These are phyloP conservation scores for Beauveria brongniartii DNA, from an alignment of 2,329 filamentous ascomycete genomes.

Conservation along the genomic window DNA sequence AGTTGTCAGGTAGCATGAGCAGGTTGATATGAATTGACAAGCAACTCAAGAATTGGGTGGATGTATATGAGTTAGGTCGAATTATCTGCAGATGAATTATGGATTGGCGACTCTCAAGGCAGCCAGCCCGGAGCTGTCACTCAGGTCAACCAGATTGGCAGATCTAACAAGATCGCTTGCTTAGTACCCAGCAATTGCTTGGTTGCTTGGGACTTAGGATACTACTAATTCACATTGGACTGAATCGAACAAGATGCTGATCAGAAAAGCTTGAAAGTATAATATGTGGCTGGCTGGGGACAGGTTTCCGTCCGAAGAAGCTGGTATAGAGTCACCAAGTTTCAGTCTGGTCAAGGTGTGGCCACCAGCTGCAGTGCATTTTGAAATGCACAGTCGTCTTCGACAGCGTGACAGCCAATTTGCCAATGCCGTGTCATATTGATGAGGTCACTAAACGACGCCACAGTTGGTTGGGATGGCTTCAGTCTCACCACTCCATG, in stretches of 20 bases:
- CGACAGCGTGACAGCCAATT: neutral
- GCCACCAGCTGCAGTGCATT: neutral
- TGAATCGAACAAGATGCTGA: too few species aligned
- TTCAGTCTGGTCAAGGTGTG: neutral
- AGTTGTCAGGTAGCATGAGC: neutral
- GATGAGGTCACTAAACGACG: slow-evolving; percentile 1
- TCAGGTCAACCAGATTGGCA: too few species aligned
- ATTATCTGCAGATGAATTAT: neutral
- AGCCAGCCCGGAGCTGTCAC: too few species aligned
- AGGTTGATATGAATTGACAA: neutral
- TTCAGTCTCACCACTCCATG: too few species aligned
- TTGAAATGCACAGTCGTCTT: neutral
- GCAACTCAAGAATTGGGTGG: neutral
- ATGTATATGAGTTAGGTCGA: too few species aligned
- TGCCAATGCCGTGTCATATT: neutral
- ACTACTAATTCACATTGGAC: too few species aligned
- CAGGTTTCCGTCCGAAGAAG: too few species aligned
- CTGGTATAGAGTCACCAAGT: neutral
- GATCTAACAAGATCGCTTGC: too few species aligned
- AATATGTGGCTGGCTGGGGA: too few species aligned
- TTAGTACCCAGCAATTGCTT: too few species aligned
- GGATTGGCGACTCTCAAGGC: neutral
- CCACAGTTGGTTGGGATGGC: neutral
- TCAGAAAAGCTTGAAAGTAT: too few species aligned
- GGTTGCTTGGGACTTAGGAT: too few species aligned